Conservation (phyloP, 192 early-diverging fungal species). For the Coemansia sp. region DNA sequence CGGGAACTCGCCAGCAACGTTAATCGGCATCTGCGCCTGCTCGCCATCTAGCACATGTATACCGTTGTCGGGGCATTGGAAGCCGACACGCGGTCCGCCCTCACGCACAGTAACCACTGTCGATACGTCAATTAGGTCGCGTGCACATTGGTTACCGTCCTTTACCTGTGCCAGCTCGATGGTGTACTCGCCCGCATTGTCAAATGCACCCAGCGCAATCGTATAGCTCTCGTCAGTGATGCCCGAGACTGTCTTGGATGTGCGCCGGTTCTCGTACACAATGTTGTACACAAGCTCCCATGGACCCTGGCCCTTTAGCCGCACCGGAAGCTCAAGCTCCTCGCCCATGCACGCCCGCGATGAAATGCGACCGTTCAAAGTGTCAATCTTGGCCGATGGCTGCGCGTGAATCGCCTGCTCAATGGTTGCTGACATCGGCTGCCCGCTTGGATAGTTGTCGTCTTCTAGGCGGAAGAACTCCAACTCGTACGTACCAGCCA, state of each 20-base stretch:
- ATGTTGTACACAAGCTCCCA: slow-evolving; percentile 54
- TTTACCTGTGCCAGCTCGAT: slow-evolving; percentile 41
- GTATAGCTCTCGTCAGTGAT: slow-evolving; percentile 25
- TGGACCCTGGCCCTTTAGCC: slow-evolving; percentile 56
- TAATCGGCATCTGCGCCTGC: slow-evolving; percentile 33
- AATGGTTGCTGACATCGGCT: slow-evolving; percentile 17
- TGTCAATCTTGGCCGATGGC: slow-evolving; percentile 38
- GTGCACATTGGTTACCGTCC: slow-evolving; percentile 45
- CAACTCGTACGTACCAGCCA: slow-evolving; percentile 43
- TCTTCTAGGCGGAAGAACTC: slow-evolving; percentile 52
- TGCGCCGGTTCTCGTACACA: slow-evolving; percentile 23
- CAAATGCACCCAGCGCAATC: slow-evolving; percentile 24
- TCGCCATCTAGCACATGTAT: slow-evolving; percentile 35
- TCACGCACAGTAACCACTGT: slow-evolving; percentile 37
- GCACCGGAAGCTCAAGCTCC: slow-evolving; percentile 41
- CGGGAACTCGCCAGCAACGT: slow-evolving; percentile 35
- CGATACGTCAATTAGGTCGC: slow-evolving; percentile 26
- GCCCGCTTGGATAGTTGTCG: slow-evolving; percentile 49
- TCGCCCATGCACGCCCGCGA: slow-evolving; percentile 29
- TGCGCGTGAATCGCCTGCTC: slow-evolving; percentile 46
- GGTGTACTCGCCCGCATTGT: slow-evolving; percentile 29
- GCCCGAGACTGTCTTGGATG: slow-evolving; percentile 10
- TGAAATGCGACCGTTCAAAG: slow-evolving; percentile 10
- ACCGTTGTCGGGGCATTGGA: slow-evolving; percentile 34
- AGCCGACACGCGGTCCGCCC: slow-evolving; percentile 29